Evolutionary conservation across 108 stramenopile genomes (phyloP).

Genomic region (Conticribra weissflogii): DNA sequence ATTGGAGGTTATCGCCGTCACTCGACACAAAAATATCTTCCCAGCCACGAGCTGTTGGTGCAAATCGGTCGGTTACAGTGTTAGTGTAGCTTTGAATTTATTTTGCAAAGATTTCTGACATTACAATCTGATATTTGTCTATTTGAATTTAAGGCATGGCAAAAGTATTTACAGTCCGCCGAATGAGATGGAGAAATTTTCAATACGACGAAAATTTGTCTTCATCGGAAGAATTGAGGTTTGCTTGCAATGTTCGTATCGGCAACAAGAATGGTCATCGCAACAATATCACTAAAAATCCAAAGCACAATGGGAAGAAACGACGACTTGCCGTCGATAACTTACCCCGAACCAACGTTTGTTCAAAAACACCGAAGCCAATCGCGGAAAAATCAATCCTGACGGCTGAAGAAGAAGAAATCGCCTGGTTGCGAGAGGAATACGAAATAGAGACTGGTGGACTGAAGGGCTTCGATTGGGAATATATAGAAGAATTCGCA

Average conservation of each 20-base stretch:
- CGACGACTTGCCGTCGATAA: too few species aligned
- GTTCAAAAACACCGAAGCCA: conserved; percentile 2
- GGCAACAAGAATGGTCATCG: conserved; percentile 1
- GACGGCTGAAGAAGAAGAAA: conserved; percentile 25
- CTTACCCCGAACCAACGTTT: conserved; percentile 3
- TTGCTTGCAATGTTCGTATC: conserved; percentile 25
- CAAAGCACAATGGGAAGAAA: too few species aligned
- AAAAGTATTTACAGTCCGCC: conserved; percentile 16
- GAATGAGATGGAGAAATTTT: conserved; percentile 19
- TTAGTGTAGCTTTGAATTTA: too few species aligned
- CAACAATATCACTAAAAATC: too few species aligned
- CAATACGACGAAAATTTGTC: conserved; percentile 10
- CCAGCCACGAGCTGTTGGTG: conserved; percentile 23
- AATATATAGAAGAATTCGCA: conserved; percentile 34
- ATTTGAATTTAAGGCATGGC: not conserved
- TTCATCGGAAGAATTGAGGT: conserved; percentile 17
- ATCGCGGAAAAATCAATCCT: conserved; percentile 12
- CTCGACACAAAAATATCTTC: conserved; percentile 15
- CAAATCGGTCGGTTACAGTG: too few species aligned
- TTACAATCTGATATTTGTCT: not conserved
- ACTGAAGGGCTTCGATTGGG: conserved; percentile 36
- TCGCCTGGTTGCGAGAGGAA: conserved; percentile 41
- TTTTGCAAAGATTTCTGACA: too few species aligned
- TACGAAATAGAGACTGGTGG: conserved; percentile 27
- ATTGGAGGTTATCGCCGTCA: conserved; percentile 36